phyloP scores from a whole-genome alignment of 176 grass and related monocot species.

The Oryza punctata region DNA sequence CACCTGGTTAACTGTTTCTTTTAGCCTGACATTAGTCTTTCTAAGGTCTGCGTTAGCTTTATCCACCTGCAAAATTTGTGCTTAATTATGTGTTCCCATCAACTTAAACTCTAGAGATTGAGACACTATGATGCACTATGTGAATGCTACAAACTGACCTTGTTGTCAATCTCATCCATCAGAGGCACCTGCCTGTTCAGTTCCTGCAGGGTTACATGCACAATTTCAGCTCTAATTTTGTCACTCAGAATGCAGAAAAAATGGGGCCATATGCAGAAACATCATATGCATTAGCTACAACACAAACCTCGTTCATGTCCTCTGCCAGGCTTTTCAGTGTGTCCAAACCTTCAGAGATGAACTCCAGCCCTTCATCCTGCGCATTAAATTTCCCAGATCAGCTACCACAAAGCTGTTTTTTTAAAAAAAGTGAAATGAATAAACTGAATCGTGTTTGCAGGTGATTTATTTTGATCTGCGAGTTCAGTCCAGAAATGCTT shows the following conservation, averaged over 20 bases:
- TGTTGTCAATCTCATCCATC: constrained; percentile 89
- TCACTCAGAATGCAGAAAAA: no score
- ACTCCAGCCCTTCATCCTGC: constrained; percentile 77
- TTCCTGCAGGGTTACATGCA: constrained; percentile 60
- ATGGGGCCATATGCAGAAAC: neutral
- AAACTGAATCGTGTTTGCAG: neutral
- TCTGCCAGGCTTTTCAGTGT: constrained; percentile 82
- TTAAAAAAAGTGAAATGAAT: neutral
- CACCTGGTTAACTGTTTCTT: constrained; percentile 76
- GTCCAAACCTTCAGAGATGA: constrained; percentile 88
- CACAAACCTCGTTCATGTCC: constrained; percentile 77
- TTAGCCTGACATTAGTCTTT: constrained; percentile 87
- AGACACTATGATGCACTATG: neutral
- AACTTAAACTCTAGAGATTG: neutral
- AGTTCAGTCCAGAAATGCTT: neutral
- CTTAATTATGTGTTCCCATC: neutral
- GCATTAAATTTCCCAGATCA: neutral
- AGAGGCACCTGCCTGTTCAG: constrained; percentile 81
- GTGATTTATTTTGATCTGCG: neutral
- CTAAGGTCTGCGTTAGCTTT: constrained; percentile 72
- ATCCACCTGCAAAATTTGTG: constrained; percentile 56
- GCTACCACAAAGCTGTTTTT: neutral
- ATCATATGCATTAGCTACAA: neutral
- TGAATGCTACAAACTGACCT: constrained; percentile 40
- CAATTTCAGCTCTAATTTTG: neutral